Percentiles rank a stretch among this genome's conserved stretches.
phyloP scores from a whole-genome alignment of 345 rosid species.

The Capsella bursapastoris region DNA sequence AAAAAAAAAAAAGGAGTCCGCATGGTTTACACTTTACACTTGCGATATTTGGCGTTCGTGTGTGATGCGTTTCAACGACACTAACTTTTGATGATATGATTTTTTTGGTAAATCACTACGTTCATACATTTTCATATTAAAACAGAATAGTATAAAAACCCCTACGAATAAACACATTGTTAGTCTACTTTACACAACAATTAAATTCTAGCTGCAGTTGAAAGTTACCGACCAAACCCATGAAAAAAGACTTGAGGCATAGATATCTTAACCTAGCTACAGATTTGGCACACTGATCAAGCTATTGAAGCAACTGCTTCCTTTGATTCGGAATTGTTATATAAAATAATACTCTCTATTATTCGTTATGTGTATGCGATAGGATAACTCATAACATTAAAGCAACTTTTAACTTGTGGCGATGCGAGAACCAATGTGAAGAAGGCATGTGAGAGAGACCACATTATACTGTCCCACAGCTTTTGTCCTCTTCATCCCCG shows the following conservation, averaged over 20 bases:
- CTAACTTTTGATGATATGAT: not conserved
- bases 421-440: conserved; percentile 29
- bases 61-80: not conserved
- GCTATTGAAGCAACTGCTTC: conserved; percentile 18
- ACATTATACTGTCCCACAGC: conserved; percentile 31
- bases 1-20: not conserved
- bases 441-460: conserved; percentile 40
- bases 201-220: not conserved
- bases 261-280: not conserved
- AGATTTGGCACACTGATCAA: conserved; percentile 35
- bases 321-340: not conserved
- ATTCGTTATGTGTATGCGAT: conserved; percentile 23
- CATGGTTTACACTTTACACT: conserved; percentile 3
- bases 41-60: not conserved
- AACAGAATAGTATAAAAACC: not conserved
- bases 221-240: conserved; percentile 1
- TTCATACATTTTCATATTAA: no score
- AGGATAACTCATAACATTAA: conserved; percentile 22
- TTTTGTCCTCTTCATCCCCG: conserved; percentile 36
- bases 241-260: conserved; percentile 11
- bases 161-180: not conserved
- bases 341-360: not conserved
- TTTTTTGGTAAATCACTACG: not conserved
- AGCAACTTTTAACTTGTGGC: conserved; percentile 13
- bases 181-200: not conserved